phyloP scores from a whole-genome alignment of 2,329 filamentous ascomycete species.

The Cytospora piceicola region DNA sequence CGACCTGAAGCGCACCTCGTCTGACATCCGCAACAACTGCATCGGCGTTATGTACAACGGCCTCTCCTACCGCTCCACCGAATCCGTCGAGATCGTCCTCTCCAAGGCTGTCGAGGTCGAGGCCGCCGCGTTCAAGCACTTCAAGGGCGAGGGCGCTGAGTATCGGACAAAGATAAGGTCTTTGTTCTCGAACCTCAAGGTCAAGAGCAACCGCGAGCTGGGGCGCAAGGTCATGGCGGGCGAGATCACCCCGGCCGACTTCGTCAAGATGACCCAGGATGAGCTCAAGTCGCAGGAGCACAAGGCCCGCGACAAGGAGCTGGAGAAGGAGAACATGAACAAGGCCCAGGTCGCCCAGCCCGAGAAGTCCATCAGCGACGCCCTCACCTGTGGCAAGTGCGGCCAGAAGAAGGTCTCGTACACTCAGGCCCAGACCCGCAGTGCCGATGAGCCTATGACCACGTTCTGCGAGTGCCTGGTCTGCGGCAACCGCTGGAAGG shows the following conservation, averaged over 20 bases:
- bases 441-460: constrained; percentile 91
- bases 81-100: constrained; percentile 72
- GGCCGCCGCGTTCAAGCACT: constrained; percentile 70
- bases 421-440: constrained; percentile 91
- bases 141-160: constrained; percentile 70
- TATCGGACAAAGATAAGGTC: constrained; percentile 92
- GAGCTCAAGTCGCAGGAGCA: constrained; percentile 89
- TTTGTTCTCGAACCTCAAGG: constrained; percentile 93
- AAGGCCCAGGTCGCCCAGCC: constrained; percentile 93
- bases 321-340: constrained; percentile 94
- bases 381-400: constrained; percentile 88
- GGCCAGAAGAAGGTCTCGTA: constrained; percentile 94
- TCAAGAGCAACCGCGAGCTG: constrained; percentile 80
- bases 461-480: constrained; percentile 74
- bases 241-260: constrained; percentile 70
- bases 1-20: constrained; percentile 74
- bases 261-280: constrained; percentile 86
- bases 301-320: constrained; percentile 72
- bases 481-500: constrained; percentile 75
- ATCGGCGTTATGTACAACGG: constrained; percentile 94
- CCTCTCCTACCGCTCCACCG: constrained; percentile 71
- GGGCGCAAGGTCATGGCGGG: constrained; percentile 75
- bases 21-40: constrained; percentile 77
- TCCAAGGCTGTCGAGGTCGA: constrained; percentile 82
- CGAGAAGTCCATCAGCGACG: constrained; percentile 87